These are phyloP conservation scores for Irineochytrium annulatum DNA, from an alignment of 192 early-diverging fungal genomes.

Conservation along the genomic window DNA sequence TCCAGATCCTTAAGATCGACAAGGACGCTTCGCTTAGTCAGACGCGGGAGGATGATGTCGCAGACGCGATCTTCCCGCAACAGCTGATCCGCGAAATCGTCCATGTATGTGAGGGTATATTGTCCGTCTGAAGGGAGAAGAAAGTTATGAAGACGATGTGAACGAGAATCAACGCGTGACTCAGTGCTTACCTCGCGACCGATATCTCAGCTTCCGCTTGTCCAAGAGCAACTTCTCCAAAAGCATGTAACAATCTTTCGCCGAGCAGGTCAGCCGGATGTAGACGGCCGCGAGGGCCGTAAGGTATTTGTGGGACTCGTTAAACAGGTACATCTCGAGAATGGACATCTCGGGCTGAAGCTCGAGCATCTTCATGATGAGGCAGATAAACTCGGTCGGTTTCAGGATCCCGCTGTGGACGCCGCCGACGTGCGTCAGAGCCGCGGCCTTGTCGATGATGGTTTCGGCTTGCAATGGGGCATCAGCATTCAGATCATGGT, in stretches of 20 bases:
- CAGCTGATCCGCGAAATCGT: conserved; percentile 86
- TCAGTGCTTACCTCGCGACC: conserved; percentile 39
- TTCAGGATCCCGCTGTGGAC: conserved; percentile 78
- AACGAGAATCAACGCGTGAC: neutral
- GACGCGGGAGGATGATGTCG: conserved; percentile 81
- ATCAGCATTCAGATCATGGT: neutral
- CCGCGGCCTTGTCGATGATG: conserved; percentile 84
- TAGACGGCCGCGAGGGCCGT: conserved; percentile 89
- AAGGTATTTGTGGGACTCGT: conserved; percentile 86
- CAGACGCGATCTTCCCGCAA: conserved; percentile 76
- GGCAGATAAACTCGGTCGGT: conserved; percentile 89
- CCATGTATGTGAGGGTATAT: conserved; percentile 68
- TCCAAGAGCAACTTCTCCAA: conserved; percentile 86
- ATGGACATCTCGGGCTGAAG: conserved; percentile 89
- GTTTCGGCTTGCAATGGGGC: conserved; percentile 55
- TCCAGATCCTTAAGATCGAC: conserved; percentile 83
- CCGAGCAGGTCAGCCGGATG: conserved; percentile 70
- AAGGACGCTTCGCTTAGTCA: conserved; percentile 72
- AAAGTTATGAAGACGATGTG: conserved; percentile 3
- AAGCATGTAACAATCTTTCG: conserved; percentile 75
- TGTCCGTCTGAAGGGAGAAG: conserved; percentile 32
- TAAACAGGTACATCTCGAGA: conserved; percentile 72
- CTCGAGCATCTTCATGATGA: conserved; percentile 85
- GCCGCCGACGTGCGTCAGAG: conserved; percentile 71
- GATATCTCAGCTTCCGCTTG: conserved; percentile 74